These are phyloP conservation scores for Colletotrichum sp. DNA, from an alignment of 2,329 filamentous ascomycete genomes.

Conservation along the genomic window DNA sequence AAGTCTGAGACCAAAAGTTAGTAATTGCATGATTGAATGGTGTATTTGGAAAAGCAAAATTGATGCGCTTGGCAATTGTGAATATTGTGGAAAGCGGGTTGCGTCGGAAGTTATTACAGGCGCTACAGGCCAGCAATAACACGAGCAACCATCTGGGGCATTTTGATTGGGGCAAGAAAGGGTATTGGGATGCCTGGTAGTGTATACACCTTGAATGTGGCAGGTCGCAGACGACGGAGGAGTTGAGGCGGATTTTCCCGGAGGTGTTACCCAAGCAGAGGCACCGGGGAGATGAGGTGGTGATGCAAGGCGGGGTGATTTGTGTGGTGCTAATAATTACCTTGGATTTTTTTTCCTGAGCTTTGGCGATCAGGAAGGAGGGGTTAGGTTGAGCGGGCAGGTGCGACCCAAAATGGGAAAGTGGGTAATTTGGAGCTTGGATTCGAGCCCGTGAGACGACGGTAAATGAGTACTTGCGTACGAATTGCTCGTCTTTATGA, in stretches of 20 bases:
- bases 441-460: neutral
- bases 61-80: neutral
- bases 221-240: neutral
- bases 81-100: neutral
- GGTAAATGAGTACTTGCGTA: neutral
- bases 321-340: slow-evolving; percentile 4
- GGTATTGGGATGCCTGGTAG: neutral
- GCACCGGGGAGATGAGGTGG: neutral
- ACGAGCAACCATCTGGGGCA: neutral
- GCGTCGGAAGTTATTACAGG: neutral
- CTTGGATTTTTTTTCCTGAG: neutral
- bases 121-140: neutral
- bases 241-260: neutral
- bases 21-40: neutral
- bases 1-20: neutral
- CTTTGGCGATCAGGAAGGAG: neutral
- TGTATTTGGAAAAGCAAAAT: neutral
- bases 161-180: neutral
- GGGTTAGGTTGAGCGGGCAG: neutral
- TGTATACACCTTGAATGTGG: neutral
- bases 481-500: neutral
- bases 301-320: neutral
- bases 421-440: neutral
- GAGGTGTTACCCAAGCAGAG: neutral
- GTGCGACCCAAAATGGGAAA: neutral